phyloP scores from a whole-genome alignment of 257 asterid species.

The Plantago ovata region DNA sequence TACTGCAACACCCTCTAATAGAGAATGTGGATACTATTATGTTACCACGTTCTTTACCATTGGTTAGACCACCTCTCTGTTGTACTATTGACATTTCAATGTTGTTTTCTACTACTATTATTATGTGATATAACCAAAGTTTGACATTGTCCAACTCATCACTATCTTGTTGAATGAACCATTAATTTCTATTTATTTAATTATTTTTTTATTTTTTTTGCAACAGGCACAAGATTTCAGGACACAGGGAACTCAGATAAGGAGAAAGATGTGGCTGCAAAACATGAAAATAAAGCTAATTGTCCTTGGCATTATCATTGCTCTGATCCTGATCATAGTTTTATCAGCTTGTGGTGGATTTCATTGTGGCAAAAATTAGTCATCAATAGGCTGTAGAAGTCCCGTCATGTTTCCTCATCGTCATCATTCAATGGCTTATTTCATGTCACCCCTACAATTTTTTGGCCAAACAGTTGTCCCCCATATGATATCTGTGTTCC shows the following conservation, averaged over 20 bases:
- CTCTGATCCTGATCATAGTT: conserved; percentile 85
- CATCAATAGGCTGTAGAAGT: conserved; percentile 22
- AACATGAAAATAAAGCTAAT: conserved; percentile 94
- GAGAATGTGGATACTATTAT: conserved; percentile 4
- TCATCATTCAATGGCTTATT: conserved; percentile 18
- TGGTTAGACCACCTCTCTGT: background rate
- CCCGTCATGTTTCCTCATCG: conserved; percentile 29
- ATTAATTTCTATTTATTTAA: too few relatives aligned
- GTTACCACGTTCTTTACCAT: conserved; percentile 5
- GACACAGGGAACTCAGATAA: conserved; percentile 87
- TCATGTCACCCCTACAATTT: conserved; percentile 27
- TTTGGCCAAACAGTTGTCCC: conserved; percentile 28
- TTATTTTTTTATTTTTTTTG: too few relatives aligned
- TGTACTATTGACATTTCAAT: background rate
- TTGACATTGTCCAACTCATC: background rate
- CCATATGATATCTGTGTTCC: conserved; percentile 24
- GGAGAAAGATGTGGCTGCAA: conserved; percentile 95
- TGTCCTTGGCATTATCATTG: conserved; percentile 78
- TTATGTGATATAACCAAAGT: background rate
- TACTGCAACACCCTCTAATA: too few relatives aligned
- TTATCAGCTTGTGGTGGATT: conserved; percentile 66
- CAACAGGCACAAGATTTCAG: conserved; percentile 92
- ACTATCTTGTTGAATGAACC: conserved; percentile 6
- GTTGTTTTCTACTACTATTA: background rate
- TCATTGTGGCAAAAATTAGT: conserved; percentile 17